A percentile compares a stretch with the other conserved stretches of the same genome.
phyloP scores from a whole-genome alignment of 2,329 filamentous ascomycete species.

The Paecilomyces fulvus region DNA sequence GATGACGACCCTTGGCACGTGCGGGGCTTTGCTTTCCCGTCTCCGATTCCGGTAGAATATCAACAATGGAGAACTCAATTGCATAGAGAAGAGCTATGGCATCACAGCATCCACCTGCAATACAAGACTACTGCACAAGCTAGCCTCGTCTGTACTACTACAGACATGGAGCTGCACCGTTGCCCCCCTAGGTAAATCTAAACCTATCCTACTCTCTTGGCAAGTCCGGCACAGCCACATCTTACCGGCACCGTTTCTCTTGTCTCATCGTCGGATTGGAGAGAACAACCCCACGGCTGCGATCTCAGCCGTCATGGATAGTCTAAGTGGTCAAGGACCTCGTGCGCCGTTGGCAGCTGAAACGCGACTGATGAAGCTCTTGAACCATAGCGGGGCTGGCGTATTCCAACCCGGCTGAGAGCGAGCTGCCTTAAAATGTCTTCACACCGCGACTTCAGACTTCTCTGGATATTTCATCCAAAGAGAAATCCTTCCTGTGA shows the following conservation, averaged over 20 bases:
- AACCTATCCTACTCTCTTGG: background rate
- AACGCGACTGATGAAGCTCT: background rate
- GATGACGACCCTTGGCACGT: background rate
- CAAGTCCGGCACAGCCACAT: background rate
- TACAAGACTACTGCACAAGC: background rate
- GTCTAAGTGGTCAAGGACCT: background rate
- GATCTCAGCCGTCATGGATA: background rate
- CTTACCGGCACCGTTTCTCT: background rate
- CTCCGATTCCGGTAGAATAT: background rate
- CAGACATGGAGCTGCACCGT: background rate
- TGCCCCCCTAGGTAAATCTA: background rate
- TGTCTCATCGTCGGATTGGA: background rate
- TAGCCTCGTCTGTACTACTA: background rate
- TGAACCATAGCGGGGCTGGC: background rate
- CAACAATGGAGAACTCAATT: background rate
- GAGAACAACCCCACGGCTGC: background rate
- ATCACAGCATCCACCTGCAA: background rate
- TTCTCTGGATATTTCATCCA: background rate
- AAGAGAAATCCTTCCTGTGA: background rate
- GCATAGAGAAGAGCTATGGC: background rate
- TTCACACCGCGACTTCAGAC: background rate
- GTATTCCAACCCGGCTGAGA: background rate
- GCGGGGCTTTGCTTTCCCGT: background rate
- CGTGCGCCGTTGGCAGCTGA: background rate
- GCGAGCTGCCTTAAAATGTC: background rate